These are phyloP conservation scores for Bretschneidera sinensis DNA, from an alignment of 345 rosid species.

Conservation along the genomic window DNA sequence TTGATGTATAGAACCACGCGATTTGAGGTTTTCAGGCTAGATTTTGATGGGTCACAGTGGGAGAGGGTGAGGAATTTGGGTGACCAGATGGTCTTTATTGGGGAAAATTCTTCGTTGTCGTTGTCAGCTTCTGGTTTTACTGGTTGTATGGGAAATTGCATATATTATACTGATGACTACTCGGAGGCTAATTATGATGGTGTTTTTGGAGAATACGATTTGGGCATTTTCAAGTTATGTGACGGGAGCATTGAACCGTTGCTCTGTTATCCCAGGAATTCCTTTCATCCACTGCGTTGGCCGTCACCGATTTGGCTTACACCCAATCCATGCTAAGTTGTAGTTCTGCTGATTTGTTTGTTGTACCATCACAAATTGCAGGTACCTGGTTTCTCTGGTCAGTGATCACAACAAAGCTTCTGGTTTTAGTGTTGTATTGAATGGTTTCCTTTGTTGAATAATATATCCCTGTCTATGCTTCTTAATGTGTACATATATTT, in stretches of 20 bases:
- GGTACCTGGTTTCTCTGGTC: too few species aligned
- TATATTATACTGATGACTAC: conserved; percentile 55
- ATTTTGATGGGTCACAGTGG: conserved; percentile 30
- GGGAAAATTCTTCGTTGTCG: conserved; percentile 48
- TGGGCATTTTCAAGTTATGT: conserved; percentile 42
- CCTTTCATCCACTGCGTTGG: conserved; percentile 15
- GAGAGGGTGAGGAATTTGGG: conserved; percentile 33
- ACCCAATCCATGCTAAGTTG: conserved; percentile 48
- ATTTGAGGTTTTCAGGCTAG: conserved; percentile 44
- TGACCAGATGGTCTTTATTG: conserved; percentile 38
- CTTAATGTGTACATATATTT: too few species aligned
- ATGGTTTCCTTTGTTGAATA: too few species aligned
- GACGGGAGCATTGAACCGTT: conserved; percentile 44
- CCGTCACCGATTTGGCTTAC: conserved; percentile 55
- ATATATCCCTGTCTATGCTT: too few species aligned
- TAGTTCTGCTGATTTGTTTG: too few species aligned
- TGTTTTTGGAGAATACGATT: conserved; percentile 34
- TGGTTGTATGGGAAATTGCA: conserved; percentile 36
- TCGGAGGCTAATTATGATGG: conserved; percentile 36
- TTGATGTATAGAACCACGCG: conserved; percentile 29
- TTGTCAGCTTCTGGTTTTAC: conserved; percentile 43
- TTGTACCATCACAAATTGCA: too few species aligned
- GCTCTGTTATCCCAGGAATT: conserved; percentile 28
- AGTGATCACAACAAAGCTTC: too few species aligned
- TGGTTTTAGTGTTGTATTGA: too few species aligned